phyloP scores from a whole-genome alignment of 768 basidiomycete genomes.

The Polyporus arcularius region DNA sequence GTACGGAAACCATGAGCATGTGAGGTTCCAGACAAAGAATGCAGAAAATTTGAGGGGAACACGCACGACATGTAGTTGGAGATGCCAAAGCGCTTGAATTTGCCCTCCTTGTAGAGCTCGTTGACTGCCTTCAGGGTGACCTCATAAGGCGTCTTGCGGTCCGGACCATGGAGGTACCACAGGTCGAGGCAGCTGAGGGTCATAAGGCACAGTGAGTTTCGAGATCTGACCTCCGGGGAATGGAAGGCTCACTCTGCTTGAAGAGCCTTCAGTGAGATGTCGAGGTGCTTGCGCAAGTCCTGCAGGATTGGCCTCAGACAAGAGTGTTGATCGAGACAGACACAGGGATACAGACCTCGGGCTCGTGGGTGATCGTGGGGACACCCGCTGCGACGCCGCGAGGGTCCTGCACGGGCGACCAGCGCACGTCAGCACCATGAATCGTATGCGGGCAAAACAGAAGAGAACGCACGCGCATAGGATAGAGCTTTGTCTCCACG shows the following conservation, averaged over 20 bases:
- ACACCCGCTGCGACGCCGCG: background rate
- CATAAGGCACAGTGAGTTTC: background rate
- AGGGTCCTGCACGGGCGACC: background rate
- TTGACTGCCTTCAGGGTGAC: conserved; percentile 49
- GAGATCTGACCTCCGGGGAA: background rate
- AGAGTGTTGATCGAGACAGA: background rate
- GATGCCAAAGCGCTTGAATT: conserved; percentile 50
- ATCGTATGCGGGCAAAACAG: background rate
- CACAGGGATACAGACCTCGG: conserved; percentile 16
- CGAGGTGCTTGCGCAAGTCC: conserved; percentile 1
- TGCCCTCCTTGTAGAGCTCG: conserved; percentile 52
- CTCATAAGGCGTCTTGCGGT: conserved; percentile 45
- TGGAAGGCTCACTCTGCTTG: conserved; percentile 42
- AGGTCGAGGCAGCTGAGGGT: conserved; percentile 37
- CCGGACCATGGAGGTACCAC: conserved; percentile 50
- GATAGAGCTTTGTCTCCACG: conserved; percentile 63
- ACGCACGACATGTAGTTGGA: conserved; percentile 46
- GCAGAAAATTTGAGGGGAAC: background rate
- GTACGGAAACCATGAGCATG: background rate
- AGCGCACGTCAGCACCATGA: background rate
- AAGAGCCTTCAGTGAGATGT: conserved; percentile 42
- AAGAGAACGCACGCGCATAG: conserved; percentile 37
- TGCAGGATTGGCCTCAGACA: background rate
- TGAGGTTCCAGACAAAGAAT: background rate
- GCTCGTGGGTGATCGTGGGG: conserved; percentile 23